Conservation (phyloP, 176 grass and related monocot species). For the Carex myosuroides region DNA sequence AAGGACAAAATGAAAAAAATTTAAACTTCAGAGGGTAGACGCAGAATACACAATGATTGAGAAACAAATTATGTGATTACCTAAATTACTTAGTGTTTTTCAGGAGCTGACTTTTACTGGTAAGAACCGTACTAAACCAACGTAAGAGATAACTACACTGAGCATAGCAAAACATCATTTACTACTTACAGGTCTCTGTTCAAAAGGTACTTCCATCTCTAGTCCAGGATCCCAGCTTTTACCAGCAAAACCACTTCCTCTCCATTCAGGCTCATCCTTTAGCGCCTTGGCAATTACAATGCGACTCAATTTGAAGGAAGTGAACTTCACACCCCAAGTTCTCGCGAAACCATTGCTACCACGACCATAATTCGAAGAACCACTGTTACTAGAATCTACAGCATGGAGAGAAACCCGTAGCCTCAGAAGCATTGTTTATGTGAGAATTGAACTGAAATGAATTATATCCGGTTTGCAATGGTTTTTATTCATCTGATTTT, state of each 20-base stretch:
- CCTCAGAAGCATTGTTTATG: slow-evolving; percentile 48
- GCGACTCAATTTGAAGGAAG: slow-evolving; percentile 9
- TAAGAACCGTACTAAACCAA: not conserved
- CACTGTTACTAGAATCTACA: not conserved
- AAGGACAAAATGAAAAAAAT: not conserved
- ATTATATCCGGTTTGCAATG: not conserved
- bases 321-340: not conserved
- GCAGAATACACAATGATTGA: not conserved
- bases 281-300: slow-evolving; percentile 45
- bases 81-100: not conserved
- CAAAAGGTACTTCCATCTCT: slow-evolving; percentile 81
- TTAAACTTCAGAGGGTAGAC: not conserved
- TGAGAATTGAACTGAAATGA: not conserved
- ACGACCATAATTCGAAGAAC: not conserved
- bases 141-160: not conserved
- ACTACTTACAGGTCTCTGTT: slow-evolving; percentile 73
- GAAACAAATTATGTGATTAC: not conserved
- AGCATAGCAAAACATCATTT: not conserved
- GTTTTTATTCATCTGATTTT: slow-evolving; percentile 10
- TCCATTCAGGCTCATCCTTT: slow-evolving; percentile 58
- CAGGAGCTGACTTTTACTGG: not conserved
- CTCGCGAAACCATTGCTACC: not conserved
- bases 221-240: slow-evolving; percentile 79
- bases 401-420: slow-evolving; percentile 40
- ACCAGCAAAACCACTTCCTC: slow-evolving; percentile 47